These are phyloP conservation scores for Verticillium longisporum DNA, from an alignment of 2,329 filamentous ascomycete species.

Conservation along the genomic window DNA sequence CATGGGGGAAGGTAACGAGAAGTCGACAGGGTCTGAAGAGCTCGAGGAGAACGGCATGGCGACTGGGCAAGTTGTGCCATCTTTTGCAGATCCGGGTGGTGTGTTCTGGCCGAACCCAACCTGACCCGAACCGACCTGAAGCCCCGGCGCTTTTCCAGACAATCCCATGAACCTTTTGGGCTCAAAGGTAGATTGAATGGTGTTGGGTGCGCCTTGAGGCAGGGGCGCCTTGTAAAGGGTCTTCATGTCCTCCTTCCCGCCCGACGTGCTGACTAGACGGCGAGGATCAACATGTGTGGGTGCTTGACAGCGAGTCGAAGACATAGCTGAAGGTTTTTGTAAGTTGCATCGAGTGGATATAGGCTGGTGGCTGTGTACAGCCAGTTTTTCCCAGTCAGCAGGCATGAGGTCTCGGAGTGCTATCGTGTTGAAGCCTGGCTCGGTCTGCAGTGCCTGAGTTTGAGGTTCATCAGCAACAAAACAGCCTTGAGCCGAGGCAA, in stretches of 20 bases:
- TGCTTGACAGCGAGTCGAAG: neutral
- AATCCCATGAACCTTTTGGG: neutral
- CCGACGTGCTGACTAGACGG: neutral
- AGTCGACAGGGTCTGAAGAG: neutral
- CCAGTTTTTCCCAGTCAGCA: neutral
- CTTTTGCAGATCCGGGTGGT: neutral
- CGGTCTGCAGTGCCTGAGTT: neutral
- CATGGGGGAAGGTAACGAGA: neutral
- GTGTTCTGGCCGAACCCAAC: neutral
- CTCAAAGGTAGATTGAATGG: neutral
- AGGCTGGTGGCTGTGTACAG: neutral
- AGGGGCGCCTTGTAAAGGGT: neutral
- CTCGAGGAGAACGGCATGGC: neutral
- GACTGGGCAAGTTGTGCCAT: neutral
- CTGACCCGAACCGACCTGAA: neutral
- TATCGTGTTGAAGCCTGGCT: neutral
- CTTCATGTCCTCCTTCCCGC: neutral
- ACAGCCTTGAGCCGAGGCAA: no score
- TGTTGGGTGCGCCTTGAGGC: neutral
- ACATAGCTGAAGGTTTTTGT: neutral
- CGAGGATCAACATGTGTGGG: neutral
- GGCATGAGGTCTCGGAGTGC: neutral
- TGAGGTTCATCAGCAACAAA: no score
- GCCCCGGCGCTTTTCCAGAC: neutral
- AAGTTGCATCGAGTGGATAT: neutral